phyloP scores from a whole-genome alignment of 495 filamentous ascomycete species.

The Aspergillus kassunensis region DNA sequence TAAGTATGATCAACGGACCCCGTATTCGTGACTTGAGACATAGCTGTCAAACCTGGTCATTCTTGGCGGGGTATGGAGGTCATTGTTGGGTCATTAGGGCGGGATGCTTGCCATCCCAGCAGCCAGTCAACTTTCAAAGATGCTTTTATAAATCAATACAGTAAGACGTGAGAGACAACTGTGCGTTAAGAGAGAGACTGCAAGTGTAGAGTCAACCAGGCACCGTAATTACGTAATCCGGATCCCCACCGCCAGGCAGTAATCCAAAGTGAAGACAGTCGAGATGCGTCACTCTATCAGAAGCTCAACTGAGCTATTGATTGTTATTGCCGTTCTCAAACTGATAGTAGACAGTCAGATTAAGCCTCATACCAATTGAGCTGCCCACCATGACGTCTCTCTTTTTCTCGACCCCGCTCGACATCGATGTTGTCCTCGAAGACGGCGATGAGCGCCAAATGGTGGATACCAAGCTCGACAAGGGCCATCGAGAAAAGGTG shows the following conservation, averaged over 20 bases:
- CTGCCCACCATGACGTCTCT: conserved; percentile 71
- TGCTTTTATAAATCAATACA: too few species aligned
- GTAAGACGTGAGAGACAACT: too few species aligned
- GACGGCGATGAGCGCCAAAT: conserved; percentile 89
- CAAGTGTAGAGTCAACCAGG: too few species aligned
- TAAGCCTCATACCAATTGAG: neutral
- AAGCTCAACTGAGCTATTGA: conserved; percentile 17
- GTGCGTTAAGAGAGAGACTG: too few species aligned
- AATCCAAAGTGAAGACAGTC: conserved; percentile 10
- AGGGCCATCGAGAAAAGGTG: conserved; percentile 92
- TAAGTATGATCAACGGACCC: conserved; percentile 3
- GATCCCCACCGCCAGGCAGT: conserved; percentile 19
- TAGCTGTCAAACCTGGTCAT: neutral
- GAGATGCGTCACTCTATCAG: conserved; percentile 14
- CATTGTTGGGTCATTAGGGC: neutral
- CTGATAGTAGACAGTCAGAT: conserved; percentile 3
- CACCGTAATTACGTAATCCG: conserved; percentile 17
- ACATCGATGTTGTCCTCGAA: conserved; percentile 97
- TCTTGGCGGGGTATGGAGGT: neutral
- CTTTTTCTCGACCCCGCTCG: conserved; percentile 96
- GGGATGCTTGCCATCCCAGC: neutral
- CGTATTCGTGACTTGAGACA: neutral
- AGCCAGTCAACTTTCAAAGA: too few species aligned
- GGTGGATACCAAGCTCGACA: conserved; percentile 97
- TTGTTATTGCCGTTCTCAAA: too few species aligned